These are phyloP conservation scores for Colletotrichum sp. DNA, from an alignment of 2,329 filamentous ascomycete species.

Conservation along the genomic window DNA sequence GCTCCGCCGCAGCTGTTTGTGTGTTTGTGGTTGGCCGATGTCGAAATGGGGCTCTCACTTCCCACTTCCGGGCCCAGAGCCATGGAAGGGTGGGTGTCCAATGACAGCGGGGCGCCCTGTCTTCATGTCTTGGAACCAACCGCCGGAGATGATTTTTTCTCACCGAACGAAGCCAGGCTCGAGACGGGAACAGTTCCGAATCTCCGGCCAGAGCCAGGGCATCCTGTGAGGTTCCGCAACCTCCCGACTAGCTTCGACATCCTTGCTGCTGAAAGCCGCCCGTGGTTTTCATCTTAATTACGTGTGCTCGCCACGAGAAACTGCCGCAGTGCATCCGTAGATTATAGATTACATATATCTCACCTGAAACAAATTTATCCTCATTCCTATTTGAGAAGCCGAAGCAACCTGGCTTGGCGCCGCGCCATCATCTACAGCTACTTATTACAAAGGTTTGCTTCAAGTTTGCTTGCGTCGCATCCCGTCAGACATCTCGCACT, in stretches of 20 bases:
- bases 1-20: neutral
- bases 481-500: neutral
- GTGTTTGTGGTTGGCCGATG: neutral
- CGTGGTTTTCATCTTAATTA: neutral
- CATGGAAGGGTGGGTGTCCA: neutral
- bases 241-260: neutral
- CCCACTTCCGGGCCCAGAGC: neutral
- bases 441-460: neutral
- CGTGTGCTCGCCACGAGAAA: neutral
- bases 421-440: neutral
- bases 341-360: neutral
- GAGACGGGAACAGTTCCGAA: neutral
- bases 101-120: neutral
- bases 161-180: neutral
- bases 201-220: neutral
- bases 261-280: neutral
- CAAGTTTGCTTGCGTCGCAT: neutral
- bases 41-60: neutral
- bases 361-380: neutral
- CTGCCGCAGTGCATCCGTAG: neutral
- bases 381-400: neutral
- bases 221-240: neutral
- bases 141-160: neutral
- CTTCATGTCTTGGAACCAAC: neutral
- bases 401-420: neutral